These are phyloP conservation scores for Caloboletus firmus DNA, from an alignment of 1,284 basidiomycete genomes.

Conservation along the genomic window DNA sequence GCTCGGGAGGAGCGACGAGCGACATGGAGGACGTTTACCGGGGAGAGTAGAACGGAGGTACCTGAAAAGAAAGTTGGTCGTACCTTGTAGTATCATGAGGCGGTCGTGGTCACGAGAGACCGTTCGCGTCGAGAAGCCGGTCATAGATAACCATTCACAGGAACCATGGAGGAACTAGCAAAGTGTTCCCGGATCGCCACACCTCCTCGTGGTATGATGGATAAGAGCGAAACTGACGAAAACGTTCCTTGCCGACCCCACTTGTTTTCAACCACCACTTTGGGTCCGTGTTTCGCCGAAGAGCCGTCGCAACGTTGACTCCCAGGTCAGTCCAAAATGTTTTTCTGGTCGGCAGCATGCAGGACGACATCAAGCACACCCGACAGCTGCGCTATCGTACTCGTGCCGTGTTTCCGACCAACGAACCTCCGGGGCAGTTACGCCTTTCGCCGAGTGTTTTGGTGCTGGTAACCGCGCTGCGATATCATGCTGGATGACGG, in stretches of 20 bases:
- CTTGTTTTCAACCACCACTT: background rate
- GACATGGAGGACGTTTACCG: slow-evolving; percentile 6
- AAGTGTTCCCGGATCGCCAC: background rate
- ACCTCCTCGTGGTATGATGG: background rate
- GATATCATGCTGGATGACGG: slow-evolving; percentile 28
- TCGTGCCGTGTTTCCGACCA: slow-evolving; percentile 21
- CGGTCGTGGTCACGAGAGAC: slow-evolving; percentile 1
- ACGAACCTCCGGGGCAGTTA: slow-evolving; percentile 2
- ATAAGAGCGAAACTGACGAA: background rate
- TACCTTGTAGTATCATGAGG: background rate
- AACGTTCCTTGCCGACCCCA: background rate
- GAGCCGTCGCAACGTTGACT: background rate
- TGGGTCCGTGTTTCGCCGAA: no score
- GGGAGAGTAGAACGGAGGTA: background rate
- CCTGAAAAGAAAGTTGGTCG: background rate
- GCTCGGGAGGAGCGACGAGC: background rate
- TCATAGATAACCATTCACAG: background rate
- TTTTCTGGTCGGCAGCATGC: background rate
- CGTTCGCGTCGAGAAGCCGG: background rate
- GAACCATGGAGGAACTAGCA: no score
- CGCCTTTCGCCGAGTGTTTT: slow-evolving; percentile 5
- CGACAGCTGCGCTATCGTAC: slow-evolving; percentile 20
- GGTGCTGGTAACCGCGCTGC: slow-evolving; percentile 22
- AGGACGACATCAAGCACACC: slow-evolving; percentile 30
- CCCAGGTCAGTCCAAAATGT: slow-evolving; percentile 7